Evolutionary conservation across 2,329 filamentous ascomycete genomes (phyloP), one percentile per base, ranked within the genome.

Genomic region (Madurella mycetomatis): DNA sequence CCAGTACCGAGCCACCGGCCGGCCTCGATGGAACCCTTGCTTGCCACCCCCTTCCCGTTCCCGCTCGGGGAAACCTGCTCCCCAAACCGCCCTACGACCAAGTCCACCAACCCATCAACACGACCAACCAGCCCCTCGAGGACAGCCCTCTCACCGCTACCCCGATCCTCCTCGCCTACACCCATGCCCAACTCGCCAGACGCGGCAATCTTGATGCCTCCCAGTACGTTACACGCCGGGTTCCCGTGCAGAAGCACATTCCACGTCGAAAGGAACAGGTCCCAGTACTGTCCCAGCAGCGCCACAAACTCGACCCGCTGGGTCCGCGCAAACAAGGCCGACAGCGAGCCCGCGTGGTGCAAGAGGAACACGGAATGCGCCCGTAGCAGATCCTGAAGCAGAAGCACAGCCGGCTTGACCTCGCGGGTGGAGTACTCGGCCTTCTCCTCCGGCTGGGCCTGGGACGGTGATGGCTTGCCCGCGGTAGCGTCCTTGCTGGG

Each of bases 101-200:
- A 70, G 70, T 99, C 94, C 5, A 95, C 81, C 40, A 99, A 77
- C 1, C 94, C 94, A 49, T 94, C 86, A 19, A 90, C 88, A 52
- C 88, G 79, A 9, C 79, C 80, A 1, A 90, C 84, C 58, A 96
- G 83, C n/a, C 90, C 90, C 69, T 97, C 92, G 1, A 99, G 76
- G 0, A 97, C 92, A 64, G 95, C 92, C 64, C 92, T 80, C 73
- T 97, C 92, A 32, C 91, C 91, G 67, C 92, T 96, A 4, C 92
- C 92, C 69, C 91, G 87, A 52, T 96, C 90, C 73, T 97, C 94
- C 69, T 97, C 94, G 16, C 94, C 94, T 1, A 97, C 94, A 0
- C 94, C 94, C 44, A 96, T 83, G 15, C 94, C 94, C 25, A 97
- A 81, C 72, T 97, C 92, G 16, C 94, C 92, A 34, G 90, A 91